Evolutionary conservation across 2,329 filamentous ascomycete genomes (phyloP).

Genomic region (Fusarium sp.): DNA sequence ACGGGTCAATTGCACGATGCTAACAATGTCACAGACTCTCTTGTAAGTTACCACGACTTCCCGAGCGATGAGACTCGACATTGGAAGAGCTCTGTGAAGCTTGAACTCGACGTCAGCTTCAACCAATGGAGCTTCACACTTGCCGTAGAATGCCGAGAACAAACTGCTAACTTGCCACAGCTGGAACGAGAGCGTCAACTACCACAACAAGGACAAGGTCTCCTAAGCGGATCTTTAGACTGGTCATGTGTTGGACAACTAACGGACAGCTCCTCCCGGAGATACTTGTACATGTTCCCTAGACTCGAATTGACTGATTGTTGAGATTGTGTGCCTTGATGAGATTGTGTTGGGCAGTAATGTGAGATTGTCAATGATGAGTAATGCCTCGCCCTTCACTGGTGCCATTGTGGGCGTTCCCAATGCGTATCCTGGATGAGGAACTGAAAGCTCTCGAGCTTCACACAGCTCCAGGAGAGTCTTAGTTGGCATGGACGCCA

Average conservation of each 20-base stretch:
- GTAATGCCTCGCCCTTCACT: neutral
- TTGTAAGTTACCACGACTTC: slow-evolving; percentile 46
- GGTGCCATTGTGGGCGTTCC: neutral
- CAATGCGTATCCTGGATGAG: neutral
- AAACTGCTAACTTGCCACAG: slow-evolving; percentile 53
- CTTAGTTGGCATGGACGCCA: neutral
- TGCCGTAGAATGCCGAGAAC: neutral
- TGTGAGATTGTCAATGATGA: neutral
- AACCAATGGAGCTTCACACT: neutral
- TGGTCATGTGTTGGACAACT: slow-evolving; percentile 37
- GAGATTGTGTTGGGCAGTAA: neutral
- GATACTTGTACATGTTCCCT: slow-evolving; percentile 47
- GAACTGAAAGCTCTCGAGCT: neutral
- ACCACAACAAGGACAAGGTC: slow-evolving; percentile 90
- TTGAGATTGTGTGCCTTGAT: slow-evolving; percentile 14
- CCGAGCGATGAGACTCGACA: slow-evolving; percentile 1
- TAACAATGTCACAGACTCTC: slow-evolving; percentile 60
- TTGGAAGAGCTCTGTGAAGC: slow-evolving; percentile 15
- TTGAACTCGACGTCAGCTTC: neutral
- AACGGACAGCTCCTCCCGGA: slow-evolving; percentile 44
- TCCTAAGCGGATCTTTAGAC: slow-evolving; percentile 48
- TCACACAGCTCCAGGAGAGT: neutral
- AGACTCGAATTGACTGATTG: slow-evolving; percentile 46
- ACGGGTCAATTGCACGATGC: slow-evolving; percentile 18
- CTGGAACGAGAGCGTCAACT: slow-evolving; percentile 97